Percentiles rank a stretch among this genome's conserved stretches.
phyloP scores from a whole-genome alignment of 192 early-diverging fungal genomes.

The Thamnidium elegans region DNA sequence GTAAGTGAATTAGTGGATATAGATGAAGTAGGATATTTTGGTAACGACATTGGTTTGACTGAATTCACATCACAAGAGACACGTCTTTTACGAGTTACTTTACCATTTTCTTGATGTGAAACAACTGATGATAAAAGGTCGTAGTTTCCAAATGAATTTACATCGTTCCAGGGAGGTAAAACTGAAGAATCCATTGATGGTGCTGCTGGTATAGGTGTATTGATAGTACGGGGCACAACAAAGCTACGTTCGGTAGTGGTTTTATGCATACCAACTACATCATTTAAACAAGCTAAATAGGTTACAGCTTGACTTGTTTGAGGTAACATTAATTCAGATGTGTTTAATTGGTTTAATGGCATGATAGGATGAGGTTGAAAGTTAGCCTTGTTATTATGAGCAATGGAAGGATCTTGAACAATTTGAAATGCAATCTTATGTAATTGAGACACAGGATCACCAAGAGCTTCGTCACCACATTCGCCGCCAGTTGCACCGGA shows the following conservation, averaged over 20 bases:
- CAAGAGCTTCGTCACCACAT: conserved; percentile 54
- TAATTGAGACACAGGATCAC: conserved; percentile 87
- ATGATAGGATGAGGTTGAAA: not conserved
- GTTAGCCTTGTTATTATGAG: conserved; percentile 15
- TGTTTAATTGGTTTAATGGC: not conserved
- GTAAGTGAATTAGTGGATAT: not conserved
- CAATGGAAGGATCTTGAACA: conserved; percentile 40
- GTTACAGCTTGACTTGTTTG: conserved; percentile 40
- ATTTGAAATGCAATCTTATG: conserved; percentile 92
- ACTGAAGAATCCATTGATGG: not conserved
- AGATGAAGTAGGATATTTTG: conserved; percentile 5
- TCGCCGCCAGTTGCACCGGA: conserved; percentile 33
- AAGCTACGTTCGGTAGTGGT: conserved; percentile 48
- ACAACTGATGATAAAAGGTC: conserved; percentile 18
- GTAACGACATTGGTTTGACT: conserved; percentile 14
- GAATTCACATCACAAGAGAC: conserved; percentile 33
- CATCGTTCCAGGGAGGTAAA: not conserved
- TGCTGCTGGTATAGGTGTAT: not conserved
- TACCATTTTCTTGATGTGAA: conserved; percentile 22
- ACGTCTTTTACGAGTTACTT: conserved; percentile 36
- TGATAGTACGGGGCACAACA: not conserved
- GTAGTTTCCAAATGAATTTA: not conserved
- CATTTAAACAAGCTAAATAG: conserved; percentile 72
- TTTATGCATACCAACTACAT: conserved; percentile 72
- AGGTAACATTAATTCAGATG: conserved; percentile 29